A percentile compares a stretch with the other conserved stretches of the same genome.
These are phyloP conservation scores for Xylaria scruposa DNA, from an alignment of 495 filamentous ascomycete species.

Conservation along the genomic window DNA sequence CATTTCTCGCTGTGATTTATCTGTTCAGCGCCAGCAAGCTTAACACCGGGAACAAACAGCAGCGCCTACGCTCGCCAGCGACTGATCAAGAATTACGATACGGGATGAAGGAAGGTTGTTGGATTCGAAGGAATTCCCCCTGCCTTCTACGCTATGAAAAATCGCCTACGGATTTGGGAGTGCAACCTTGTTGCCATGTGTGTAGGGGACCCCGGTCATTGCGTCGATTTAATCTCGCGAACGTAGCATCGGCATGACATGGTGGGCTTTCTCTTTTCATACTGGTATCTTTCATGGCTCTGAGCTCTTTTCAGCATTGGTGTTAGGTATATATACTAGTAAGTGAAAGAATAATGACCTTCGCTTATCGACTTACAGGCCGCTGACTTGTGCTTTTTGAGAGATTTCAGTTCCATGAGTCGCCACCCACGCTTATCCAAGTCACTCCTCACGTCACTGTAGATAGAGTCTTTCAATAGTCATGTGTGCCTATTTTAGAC, in stretches of 20 bases:
- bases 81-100: background rate
- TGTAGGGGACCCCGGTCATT: constrained; percentile 23
- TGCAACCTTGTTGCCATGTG: constrained; percentile 15
- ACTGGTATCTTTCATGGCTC: background rate
- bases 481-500: too few species aligned
- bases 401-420: background rate
- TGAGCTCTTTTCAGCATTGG: background rate
- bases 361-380: constrained; percentile 23
- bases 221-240: constrained; percentile 15
- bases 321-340: too few species aligned
- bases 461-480: too few species aligned
- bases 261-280: background rate
- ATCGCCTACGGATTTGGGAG: constrained; percentile 5
- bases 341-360: too few species aligned
- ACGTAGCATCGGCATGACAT: background rate
- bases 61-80: constrained; percentile 20
- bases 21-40: background rate
- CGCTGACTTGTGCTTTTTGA: constrained; percentile 12
- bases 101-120: background rate
- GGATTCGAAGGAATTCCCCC: constrained; percentile 14
- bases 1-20: background rate
- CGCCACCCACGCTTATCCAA: background rate
- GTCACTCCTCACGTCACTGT: too few species aligned
- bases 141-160: constrained; percentile 5
- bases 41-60: constrained; percentile 12